These are phyloP conservation scores for Adansonia gregorii DNA, from an alignment of 441 rosid genomes.

Conservation along the genomic window DNA sequence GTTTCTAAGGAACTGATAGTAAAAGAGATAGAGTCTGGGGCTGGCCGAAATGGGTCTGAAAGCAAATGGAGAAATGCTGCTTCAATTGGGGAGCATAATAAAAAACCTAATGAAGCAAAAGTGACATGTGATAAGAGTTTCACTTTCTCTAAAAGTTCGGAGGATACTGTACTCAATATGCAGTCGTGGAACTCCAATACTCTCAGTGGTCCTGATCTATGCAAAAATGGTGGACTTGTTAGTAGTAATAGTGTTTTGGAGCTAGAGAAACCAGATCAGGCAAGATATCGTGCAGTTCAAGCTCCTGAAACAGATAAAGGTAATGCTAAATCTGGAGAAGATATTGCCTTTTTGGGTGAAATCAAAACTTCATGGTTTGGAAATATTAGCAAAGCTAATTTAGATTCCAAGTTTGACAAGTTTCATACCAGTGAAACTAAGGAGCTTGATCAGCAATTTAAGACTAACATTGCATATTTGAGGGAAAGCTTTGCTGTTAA, in stretches of 20 bases:
- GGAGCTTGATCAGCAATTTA: conserved; percentile 52
- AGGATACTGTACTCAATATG: conserved; percentile 54
- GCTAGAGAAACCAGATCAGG: conserved; percentile 41
- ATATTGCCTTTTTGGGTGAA: conserved; percentile 52
- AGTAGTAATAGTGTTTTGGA: conserved; percentile 36
- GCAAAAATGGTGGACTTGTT: conserved; percentile 45
- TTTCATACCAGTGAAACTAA: conserved; percentile 44
- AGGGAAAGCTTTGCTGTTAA: conserved; percentile 46
- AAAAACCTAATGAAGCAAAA: conserved; percentile 49
- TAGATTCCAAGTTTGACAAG: conserved; percentile 46
- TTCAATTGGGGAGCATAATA: conserved; percentile 50
- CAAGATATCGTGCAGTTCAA: conserved; percentile 32
- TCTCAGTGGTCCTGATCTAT: conserved; percentile 51
- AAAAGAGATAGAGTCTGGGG: conserved; percentile 83
- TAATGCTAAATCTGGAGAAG: conserved; percentile 59
- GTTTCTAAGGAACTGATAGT: conserved; percentile 78
- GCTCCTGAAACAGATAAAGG: conserved; percentile 45
- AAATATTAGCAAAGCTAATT: conserved; percentile 53
- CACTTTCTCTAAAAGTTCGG: conserved; percentile 50
- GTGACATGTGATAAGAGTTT: conserved; percentile 46
- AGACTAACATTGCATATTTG: conserved; percentile 38
- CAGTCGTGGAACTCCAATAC: conserved; percentile 64
- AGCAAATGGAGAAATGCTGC: conserved; percentile 55
- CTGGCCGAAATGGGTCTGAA: conserved; percentile 63
- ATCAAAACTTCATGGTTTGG: conserved; percentile 61